Evolutionary conservation across 164 flowering plant genomes (phyloP).

Genomic region (Vitis amurensis): DNA sequence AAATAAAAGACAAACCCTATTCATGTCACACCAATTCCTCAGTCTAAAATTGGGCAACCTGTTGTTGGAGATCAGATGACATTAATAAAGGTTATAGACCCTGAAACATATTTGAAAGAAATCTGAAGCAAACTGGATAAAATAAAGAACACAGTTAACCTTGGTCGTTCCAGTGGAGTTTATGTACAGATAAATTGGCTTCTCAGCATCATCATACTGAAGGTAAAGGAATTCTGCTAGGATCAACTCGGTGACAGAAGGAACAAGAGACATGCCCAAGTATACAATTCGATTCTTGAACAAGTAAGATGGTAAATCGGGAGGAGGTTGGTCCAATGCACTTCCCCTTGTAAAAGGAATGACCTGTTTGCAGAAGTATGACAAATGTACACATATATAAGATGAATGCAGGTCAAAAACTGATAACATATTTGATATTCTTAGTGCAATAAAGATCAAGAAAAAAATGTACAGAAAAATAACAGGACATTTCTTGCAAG

Average conservation of each 20-base stretch:
- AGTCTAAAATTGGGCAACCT: too few species aligned
- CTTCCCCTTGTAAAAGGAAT: conserved; percentile 79
- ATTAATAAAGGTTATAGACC: too few species aligned
- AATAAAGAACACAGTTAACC: conserved; percentile 37
- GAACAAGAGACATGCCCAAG: conserved; percentile 89
- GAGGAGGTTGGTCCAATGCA: conserved; percentile 95
- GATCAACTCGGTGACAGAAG: conserved; percentile 85
- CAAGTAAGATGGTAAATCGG: conserved; percentile 89
- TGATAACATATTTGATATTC: too few species aligned
- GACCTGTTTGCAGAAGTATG: conserved; percentile 49
- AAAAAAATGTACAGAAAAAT: too few species aligned
- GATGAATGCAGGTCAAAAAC: not conserved
- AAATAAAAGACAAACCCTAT: too few species aligned
- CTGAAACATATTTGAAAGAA: too few species aligned
- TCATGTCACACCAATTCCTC: too few species aligned
- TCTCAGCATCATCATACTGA: conserved; percentile 69
- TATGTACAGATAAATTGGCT: conserved; percentile 86
- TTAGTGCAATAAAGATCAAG: too few species aligned
- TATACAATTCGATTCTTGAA: conserved; percentile 85
- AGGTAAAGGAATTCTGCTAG: conserved; percentile 88
- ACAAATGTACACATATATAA: not conserved
- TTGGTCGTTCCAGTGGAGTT: conserved; percentile 94
- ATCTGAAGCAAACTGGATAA: not conserved
- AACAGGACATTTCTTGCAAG: too few species aligned
- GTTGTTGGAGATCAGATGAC: too few species aligned